Evolutionary conservation across 179 eudicot genomes (phyloP), one percentile per base, ranked within the genome.

Genomic region (Beta corolliflora): DNA sequence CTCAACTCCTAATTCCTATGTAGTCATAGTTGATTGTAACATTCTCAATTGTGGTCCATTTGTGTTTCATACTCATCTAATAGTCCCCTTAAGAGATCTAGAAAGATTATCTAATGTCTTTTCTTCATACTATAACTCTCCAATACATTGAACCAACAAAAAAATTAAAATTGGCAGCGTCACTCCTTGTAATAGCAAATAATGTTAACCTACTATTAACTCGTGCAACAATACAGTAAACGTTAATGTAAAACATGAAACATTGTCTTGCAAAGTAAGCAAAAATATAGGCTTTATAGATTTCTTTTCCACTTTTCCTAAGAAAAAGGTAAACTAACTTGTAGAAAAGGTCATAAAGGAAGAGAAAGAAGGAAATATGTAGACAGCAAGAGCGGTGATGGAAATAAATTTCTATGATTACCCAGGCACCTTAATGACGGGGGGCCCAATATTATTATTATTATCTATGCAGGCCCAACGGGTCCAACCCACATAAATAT

Each of bases 231-330:
- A 13, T 5, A 69, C 46, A 73, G 71, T 69, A n/a, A 79, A 14
- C 41, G 52, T 18, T 53, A 31, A 75, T 77, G 81, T 48, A 82
- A 77, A 72, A 79, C 64, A 48, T 77, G 29, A 18, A 61, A 75
- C 14, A 25, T 29, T 52, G 41, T 53, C 65, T 66, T 73, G 70
- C 7, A 84, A 81, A 73, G 54, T 41, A 73, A 73, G 80, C 84
- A 55, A 84, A 77, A 84, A 23, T 21, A 66, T 73, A 84, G 84
- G 84, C 84, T 81, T 84, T 60, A 19, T 13, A 11, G 15, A 25
- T 18, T 11, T 45, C 41, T 65, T 41, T 71, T 44, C 48, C 10
- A 54, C 66, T 48, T 59, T 67, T 5, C 45, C 2, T 53, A 1
- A 19, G 68, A 48, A 63, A 77, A 81, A 77, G 81, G 81, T 73